Evolutionary conservation across 768 basidiomycete genomes (phyloP).

Genomic region (Suillus cothurnatus): DNA sequence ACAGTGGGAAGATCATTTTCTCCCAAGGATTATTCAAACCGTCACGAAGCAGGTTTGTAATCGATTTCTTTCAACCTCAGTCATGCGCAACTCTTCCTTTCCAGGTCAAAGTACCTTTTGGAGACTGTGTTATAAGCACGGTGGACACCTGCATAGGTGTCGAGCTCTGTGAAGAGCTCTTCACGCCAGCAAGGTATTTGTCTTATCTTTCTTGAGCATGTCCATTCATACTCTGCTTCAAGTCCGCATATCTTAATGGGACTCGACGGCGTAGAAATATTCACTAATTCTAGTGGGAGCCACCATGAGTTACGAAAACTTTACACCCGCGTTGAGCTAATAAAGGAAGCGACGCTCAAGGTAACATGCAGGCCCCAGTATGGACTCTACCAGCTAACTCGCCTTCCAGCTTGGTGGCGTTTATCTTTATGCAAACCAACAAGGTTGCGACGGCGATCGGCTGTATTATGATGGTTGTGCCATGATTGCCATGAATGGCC

Average conservation of each 20-base stretch:
- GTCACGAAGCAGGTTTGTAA: slow-evolving; percentile 81
- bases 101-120: slow-evolving; percentile 90
- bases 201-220: neutral
- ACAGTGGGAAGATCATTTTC: slow-evolving; percentile 87
- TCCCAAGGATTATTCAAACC: slow-evolving; percentile 86
- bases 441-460: slow-evolving; percentile 97
- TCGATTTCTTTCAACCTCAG: neutral
- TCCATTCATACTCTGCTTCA: neutral
- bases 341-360: slow-evolving; percentile 96
- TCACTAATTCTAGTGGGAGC: slow-evolving; percentile 97
- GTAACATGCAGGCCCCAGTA: slow-evolving; percentile 37
- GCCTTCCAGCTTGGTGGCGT: slow-evolving; percentile 82
- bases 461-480: slow-evolving; percentile 98
- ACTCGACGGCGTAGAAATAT: slow-evolving; percentile 97
- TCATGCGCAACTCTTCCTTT: neutral
- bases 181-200: slow-evolving; percentile 88
- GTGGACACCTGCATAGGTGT: slow-evolving; percentile 95
- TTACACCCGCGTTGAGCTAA: slow-evolving; percentile 86
- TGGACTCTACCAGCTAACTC: neutral
- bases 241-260: slow-evolving; percentile 99
- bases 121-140: slow-evolving; percentile 93
- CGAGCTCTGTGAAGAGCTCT: slow-evolving; percentile 96
- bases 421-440: slow-evolving; percentile 98
- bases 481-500: slow-evolving; percentile 94
- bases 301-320: slow-evolving; percentile 99